Evolutionary conservation across 768 basidiomycete genomes (phyloP).

Genomic region (Boletus sp.): DNA sequence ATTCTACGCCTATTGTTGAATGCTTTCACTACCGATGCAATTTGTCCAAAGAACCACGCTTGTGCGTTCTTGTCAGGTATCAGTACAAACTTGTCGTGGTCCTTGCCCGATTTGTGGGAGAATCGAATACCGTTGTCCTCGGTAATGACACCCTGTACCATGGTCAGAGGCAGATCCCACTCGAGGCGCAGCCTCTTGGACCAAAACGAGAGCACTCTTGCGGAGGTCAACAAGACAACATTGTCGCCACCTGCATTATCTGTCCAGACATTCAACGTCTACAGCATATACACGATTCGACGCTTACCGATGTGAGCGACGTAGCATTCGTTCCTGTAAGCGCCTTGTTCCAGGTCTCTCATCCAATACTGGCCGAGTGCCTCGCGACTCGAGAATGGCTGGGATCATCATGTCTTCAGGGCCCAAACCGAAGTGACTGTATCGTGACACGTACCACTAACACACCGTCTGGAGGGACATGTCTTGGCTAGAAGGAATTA

Average conservation of each 20-base stretch:
- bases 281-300: not conserved
- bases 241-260: constrained; percentile 80
- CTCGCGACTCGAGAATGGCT: constrained; percentile 90
- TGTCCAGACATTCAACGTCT: constrained; percentile 28
- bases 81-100: constrained; percentile 72
- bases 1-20: constrained; percentile 75
- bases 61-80: constrained; percentile 75
- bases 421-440: not conserved
- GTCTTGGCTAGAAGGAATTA: constrained; percentile 61
- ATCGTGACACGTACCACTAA: constrained; percentile 58
- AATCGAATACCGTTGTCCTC: constrained; percentile 92
- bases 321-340: constrained; percentile 80
- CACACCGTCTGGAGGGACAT: constrained; percentile 84
- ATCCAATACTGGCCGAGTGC: constrained; percentile 97
- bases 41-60: constrained; percentile 78
- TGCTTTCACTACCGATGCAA: constrained; percentile 71
- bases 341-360: constrained; percentile 88
- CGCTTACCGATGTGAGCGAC: constrained; percentile 87
- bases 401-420: constrained; percentile 4
- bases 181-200: constrained; percentile 80
- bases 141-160: constrained; percentile 83
- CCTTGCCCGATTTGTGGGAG: constrained; percentile 73
- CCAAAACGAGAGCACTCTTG: constrained; percentile 79
- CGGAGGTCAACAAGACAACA: constrained; percentile 75
- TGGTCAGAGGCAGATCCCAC: constrained; percentile 89